Conservation (phyloP, 495 filamentous ascomycete genomes). For the Tuber aestivum region DNA sequence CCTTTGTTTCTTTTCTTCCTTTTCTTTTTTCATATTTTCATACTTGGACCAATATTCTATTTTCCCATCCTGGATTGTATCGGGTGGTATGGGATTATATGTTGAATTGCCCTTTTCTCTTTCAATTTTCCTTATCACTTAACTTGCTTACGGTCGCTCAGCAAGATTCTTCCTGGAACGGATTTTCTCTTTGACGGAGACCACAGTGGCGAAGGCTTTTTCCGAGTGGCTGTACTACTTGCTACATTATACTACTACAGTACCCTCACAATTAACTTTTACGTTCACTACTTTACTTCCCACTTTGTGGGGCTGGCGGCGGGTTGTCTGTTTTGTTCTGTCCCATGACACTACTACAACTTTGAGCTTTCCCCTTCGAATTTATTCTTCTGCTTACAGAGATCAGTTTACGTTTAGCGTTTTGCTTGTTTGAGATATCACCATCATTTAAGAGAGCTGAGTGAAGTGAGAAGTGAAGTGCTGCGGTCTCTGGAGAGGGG, state of each 20-base stretch:
- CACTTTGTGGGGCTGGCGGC: neutral
- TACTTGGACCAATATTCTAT: neutral
- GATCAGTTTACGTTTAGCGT: neutral
- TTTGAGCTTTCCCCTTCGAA: neutral
- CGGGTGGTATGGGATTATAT: neutral
- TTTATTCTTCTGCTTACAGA: neutral
- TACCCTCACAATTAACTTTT: constrained; percentile 4
- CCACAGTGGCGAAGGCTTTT: neutral
- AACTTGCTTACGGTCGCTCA: constrained; percentile 1
- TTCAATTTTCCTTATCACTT: constrained; percentile 38
- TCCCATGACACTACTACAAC: neutral
- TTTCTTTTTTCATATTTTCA: constrained; percentile 14
- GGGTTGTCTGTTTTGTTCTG: neutral
- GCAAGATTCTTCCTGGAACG: neutral
- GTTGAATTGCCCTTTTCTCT: constrained; percentile 35
- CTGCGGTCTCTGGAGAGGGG: neutral
- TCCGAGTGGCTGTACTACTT: neutral
- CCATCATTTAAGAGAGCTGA: neutral
- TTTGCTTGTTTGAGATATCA: neutral
- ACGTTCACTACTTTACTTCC: neutral
- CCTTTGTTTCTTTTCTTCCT: constrained; percentile 17
- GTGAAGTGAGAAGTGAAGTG: constrained; percentile 2
- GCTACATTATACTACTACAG: neutral
- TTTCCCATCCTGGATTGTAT: neutral
- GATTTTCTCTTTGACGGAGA: neutral